Evolutionary conservation across 2,329 filamentous ascomycete genomes (phyloP).

Genomic region (Fusarium duplospermum): DNA sequence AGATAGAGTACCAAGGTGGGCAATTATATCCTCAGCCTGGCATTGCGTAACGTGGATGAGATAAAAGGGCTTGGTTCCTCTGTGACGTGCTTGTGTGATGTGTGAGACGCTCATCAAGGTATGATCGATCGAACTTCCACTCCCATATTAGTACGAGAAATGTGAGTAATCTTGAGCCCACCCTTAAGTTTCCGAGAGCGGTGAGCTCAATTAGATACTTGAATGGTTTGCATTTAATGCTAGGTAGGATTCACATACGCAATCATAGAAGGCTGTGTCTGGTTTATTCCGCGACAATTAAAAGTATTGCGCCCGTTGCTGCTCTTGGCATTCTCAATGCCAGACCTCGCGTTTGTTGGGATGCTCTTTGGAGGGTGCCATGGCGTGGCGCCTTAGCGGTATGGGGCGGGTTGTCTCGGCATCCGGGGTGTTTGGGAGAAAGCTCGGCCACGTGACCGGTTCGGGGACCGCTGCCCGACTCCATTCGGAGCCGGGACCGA

Average conservation of each 20-base stretch:
- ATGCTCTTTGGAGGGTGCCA: constrained; percentile 16
- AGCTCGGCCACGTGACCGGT: constrained; percentile 33
- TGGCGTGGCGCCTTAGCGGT: constrained; percentile 8
- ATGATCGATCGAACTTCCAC: background rate
- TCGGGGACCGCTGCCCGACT: constrained; percentile 22
- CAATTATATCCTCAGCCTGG: background rate
- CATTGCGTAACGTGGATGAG: constrained; percentile 10
- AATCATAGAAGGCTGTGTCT: too few relatives aligned
- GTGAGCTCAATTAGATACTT: background rate
- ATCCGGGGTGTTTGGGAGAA: background rate
- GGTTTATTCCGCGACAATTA: too few relatives aligned
- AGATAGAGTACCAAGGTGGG: background rate
- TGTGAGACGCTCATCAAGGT: background rate
- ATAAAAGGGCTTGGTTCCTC: background rate
- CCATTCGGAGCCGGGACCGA: constrained; percentile 22
- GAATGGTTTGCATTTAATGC: too few relatives aligned
- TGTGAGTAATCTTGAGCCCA: constrained; percentile 12
- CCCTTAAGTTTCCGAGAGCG: background rate
- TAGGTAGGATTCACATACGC: too few relatives aligned
- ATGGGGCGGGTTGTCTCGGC: constrained; percentile 19
- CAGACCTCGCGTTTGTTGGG: background rate
- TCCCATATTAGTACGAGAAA: background rate
- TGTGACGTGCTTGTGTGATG: background rate
- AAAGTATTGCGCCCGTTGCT: background rate
- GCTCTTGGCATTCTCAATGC: background rate